Base-by-base conservation (phyloP, 768 basidiomycete species). In the Lactifluus hygrophoroides region DNA sequence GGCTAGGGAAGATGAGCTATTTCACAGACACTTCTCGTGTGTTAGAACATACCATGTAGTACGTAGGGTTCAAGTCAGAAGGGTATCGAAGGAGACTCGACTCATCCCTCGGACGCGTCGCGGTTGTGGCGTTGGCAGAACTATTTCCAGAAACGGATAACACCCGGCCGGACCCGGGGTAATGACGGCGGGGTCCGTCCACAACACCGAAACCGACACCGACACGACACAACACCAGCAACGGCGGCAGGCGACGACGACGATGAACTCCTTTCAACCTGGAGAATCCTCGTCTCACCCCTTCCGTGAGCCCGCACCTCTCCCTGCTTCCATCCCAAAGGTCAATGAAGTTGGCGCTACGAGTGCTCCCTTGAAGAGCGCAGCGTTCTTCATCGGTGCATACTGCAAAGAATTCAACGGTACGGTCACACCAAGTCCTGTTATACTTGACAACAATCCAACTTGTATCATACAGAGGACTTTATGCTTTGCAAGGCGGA, bases 401-500 rank as follows among this genome's bases (percentile, higher is more conserved):
- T 82, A 91, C 70, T 99, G 95, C 82, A 92, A 92, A 73, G 90
- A 93, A 57, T 95, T 84, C 75, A 98, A 95, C 75, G 95, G 95
- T 97, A 60, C 52, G 88, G 1, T 74, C 17, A 35, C 42, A 49
- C 30, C 14, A 45, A 35, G 32, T n/a, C n/a, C n/a, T n/a, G n/a
- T 30, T 6, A 25, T 10, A 14, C 21, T 21, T 23, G 42, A 21
- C 19, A 11, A 11, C 42, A 23, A 32, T 45, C 30, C 3, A 21
- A n/a, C 32, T 38, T 35, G n/a, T 10, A 43, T 28, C 57, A 1
- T 54, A 50, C 68, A 90, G 90, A 92, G 80, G 89, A 92, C 75
- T 92, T 91, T 67, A 95, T 98, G 92, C 86, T 97, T 53, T 99
- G 96, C 81, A 98, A 98, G 76, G 77, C 83, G 23, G 94, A 97